Evolutionary conservation across 169 alveolate species (phyloP), one percentile per base, ranked within the genome.

Genomic region (Cryptosporidium xiaoi): DNA sequence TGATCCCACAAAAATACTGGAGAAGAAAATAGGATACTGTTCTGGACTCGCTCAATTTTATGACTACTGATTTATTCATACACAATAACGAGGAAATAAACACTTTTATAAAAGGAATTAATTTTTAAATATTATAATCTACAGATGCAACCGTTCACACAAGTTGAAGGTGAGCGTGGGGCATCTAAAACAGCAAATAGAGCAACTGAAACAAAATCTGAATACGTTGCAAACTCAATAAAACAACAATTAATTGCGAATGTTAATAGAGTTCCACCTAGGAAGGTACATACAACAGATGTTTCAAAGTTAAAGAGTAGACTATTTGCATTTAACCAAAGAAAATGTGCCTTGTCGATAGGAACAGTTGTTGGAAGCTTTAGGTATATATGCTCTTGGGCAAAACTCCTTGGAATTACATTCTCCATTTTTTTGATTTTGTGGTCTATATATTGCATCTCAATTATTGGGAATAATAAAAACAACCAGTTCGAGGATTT

Each of bases 311-410:
- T 77, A 40, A 77, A 62, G 64, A 77, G 34, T 36, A n/a, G 87
- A 10, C 64, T 77, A 2, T 77, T 77, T 77, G 87, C 87, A 3
- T 77, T 60, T 48, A 77, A 77, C 64, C 87, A 77, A 60, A 77
- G 71, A 40, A 77, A 33, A n/a, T 77, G 87, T 60, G 44, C 87
- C 15, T 3, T 77, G 29, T 77, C 87, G 1, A 56, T 77, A n/a
- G 71, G 77, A 4, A 77, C 87, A 34, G 69, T 62, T 12, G 87
- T 77, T 58, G 87, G 87, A 15, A 77, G 71, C 24, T 77, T 58
- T 60, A 77, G 64, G 40, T 40, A 48, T 44, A 77, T 77, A 24
- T 46, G 64, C 40, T 56, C 71, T 40, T 77, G 87, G 87, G 87
- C 55, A 6, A 77, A 77, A 36, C 64, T 77, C n/a, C 64, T 62